A percentile compares a stretch with the other conserved stretches of the same genome.
These are phyloP conservation scores for Pichia cabralensis DNA, from an alignment of 805 yeast species.

Conservation along the genomic window DNA sequence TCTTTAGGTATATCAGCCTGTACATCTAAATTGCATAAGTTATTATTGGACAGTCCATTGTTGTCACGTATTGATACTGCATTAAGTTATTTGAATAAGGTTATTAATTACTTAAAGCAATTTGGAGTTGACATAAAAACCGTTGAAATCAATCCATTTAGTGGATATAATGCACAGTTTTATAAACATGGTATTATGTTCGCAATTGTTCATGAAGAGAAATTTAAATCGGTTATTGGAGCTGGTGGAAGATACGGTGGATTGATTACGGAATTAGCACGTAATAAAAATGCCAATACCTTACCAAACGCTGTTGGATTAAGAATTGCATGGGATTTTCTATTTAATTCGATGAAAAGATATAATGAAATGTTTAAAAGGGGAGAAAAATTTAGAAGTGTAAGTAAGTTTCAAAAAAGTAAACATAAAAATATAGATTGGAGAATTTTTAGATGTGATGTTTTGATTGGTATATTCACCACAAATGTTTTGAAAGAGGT, in stretches of 20 bases:
- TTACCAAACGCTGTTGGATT: conserved; percentile 74
- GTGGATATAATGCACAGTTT: conserved; percentile 73
- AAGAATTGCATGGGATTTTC: conserved; percentile 64
- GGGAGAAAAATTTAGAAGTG: conserved; percentile 14
- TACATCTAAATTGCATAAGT: conserved; percentile 47
- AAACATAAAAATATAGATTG: conserved; percentile 26
- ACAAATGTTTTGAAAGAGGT: conserved; percentile 43
- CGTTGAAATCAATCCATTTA: conserved; percentile 65
- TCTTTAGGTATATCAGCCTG: conserved; percentile 59
- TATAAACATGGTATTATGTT: conserved; percentile 82
- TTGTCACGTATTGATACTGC: conserved; percentile 53
- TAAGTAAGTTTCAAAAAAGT: conserved; percentile 23
- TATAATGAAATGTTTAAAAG: conserved; percentile 30
- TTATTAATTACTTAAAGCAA: conserved; percentile 41
- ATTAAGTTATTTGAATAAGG: conserved; percentile 49
- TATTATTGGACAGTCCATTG: conserved; percentile 68
- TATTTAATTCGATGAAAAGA: conserved; percentile 41
- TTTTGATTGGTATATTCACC: conserved; percentile 63
- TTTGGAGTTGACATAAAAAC: conserved; percentile 40
- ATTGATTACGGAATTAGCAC: conserved; percentile 56
- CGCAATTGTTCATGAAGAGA: conserved; percentile 66
- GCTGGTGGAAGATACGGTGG: conserved; percentile 93
- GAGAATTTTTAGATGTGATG: conserved; percentile 66
- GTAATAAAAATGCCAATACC: conserved; percentile 26
- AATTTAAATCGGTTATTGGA: conserved; percentile 45